A percentile compares a stretch with the other conserved stretches of the same genome.
Conservation (phyloP, 768 basidiomycete genomes). For the Leccinum obscurum region DNA sequence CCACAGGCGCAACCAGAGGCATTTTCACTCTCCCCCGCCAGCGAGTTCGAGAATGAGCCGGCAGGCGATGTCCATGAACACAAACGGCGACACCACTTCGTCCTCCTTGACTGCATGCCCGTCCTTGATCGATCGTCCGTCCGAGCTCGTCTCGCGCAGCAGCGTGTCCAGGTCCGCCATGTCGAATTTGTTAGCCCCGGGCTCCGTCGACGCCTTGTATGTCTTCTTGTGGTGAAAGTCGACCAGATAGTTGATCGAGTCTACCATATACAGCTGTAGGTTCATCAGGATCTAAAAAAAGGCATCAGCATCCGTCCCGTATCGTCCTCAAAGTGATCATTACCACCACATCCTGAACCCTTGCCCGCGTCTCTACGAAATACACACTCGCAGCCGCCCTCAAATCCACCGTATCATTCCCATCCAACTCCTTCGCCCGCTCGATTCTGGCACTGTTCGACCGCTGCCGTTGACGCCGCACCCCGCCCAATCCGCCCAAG, state of each 20-base stretch:
- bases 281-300: constrained; percentile 87
- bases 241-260: constrained; percentile 93
- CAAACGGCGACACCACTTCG: constrained; percentile 80
- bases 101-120: constrained; percentile 45
- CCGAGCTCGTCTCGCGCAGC: constrained; percentile 51
- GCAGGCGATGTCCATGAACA: constrained; percentile 97
- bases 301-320: neutral
- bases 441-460: constrained; percentile 52
- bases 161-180: constrained; percentile 42
- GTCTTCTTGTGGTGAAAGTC: constrained; percentile 98
- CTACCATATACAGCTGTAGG: constrained; percentile 94
- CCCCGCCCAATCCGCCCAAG: constrained; percentile 68
- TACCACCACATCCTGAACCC: constrained; percentile 91
- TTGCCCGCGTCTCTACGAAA: constrained; percentile 90
- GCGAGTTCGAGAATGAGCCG: constrained; percentile 92
- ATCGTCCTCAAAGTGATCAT: neutral
- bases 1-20: neutral
- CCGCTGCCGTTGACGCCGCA: constrained; percentile 34
- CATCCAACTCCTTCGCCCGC: constrained; percentile 62
- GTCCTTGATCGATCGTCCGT: constrained; percentile 58
- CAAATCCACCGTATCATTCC: constrained; percentile 56
- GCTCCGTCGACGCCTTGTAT: constrained; percentile 71
- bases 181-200: constrained; percentile 71
- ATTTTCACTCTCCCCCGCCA: constrained; percentile 50
- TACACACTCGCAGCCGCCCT: constrained; percentile 78